These are phyloP conservation scores for Boletus reticuloceps DNA, from an alignment of 768 basidiomycete genomes.

Conservation along the genomic window DNA sequence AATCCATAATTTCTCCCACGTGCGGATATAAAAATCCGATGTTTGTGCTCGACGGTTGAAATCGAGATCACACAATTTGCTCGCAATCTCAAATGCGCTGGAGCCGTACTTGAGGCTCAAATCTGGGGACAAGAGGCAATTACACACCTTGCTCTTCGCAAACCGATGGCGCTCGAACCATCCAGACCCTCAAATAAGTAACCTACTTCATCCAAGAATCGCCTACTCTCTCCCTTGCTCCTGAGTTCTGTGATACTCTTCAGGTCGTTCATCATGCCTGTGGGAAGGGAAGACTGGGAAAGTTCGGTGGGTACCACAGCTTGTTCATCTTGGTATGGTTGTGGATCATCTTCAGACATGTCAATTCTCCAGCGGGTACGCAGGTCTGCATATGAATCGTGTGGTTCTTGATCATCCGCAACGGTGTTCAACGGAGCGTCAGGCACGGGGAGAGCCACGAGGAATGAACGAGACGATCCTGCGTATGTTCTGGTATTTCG, in stretches of 20 bases:
- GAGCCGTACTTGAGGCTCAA: neutral
- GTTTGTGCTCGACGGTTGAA: slow-evolving; percentile 80
- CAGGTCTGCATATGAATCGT: slow-evolving; percentile 75
- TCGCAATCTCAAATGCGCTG: slow-evolving; percentile 76
- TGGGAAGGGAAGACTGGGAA: slow-evolving; percentile 42
- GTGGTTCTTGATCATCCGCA: slow-evolving; percentile 49
- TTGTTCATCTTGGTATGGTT: slow-evolving; percentile 23
- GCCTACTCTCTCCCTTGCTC: slow-evolving; percentile 74
- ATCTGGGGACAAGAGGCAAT: neutral
- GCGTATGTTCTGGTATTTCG: slow-evolving; percentile 65
- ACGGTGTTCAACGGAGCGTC: slow-evolving; percentile 30
- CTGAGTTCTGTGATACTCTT: slow-evolving; percentile 80
- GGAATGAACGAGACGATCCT: slow-evolving; percentile 76
- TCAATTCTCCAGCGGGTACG: slow-evolving; percentile 83
- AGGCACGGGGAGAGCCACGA: slow-evolving; percentile 54
- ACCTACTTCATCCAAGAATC: slow-evolving; percentile 82
- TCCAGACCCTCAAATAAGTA: slow-evolving; percentile 83
- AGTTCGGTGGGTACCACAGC: slow-evolving; percentile 6
- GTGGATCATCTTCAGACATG: slow-evolving; percentile 70
- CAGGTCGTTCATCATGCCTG: slow-evolving; percentile 67
- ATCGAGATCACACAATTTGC: slow-evolving; percentile 68
- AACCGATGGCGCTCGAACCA: slow-evolving; percentile 43
- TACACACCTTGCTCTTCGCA: slow-evolving; percentile 66
- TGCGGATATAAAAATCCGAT: slow-evolving; percentile 65
- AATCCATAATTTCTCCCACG: slow-evolving; percentile 63